Base-by-base conservation (phyloP, 257 asterid species). In the Salvia splendens region DNA sequence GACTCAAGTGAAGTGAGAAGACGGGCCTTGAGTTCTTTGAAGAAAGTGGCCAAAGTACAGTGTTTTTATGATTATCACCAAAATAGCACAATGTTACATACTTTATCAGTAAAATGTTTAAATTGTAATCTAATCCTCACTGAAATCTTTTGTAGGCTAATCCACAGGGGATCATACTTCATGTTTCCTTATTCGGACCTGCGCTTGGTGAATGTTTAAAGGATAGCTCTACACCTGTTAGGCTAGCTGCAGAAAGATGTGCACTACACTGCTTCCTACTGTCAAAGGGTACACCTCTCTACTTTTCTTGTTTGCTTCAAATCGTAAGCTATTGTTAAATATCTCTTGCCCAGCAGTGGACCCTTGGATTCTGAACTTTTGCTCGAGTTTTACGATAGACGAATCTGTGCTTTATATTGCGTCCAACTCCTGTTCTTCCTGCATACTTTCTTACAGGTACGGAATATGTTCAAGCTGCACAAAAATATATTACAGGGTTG, bases 1-100 rank as follows among this genome's bases (percentile, higher is more conserved):
- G 99, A 90, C 74, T 88, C 99, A 1, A 91, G 99, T 80, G 99
- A 94, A 84, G 99, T 91, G 69, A 81, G 96, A 83, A 79, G 97
- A 79, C 83, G 87, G 78, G 95, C 95, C 51, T 85, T 94, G 53
- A 88, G 88, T 75, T 88, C 95, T 50, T 70, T 94, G 72, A 94
- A 94, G 84, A 85, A 87, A 42, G 96, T 83, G 73, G 86, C 97
- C 69, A 94, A 94, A 72, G 99, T 94, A 84, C 78, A 47, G 40
- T 73, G 45, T 41, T 78, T 8, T 59, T 61, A 17, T 38, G 8
- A 11, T 55, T 52, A 49, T 60, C 67, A 33, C 48, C 46, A 43
- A 7, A 36, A 36, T 61, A 30, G 8, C 32, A 49, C 4, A 6
- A 32, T 46, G 15, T 11, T 61, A 12, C 64, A 42, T 49, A 59